Evolutionary conservation across 108 stramenopile species (phyloP), one percentile per base, ranked within the genome.

Genomic region (Nitzschia palea): DNA sequence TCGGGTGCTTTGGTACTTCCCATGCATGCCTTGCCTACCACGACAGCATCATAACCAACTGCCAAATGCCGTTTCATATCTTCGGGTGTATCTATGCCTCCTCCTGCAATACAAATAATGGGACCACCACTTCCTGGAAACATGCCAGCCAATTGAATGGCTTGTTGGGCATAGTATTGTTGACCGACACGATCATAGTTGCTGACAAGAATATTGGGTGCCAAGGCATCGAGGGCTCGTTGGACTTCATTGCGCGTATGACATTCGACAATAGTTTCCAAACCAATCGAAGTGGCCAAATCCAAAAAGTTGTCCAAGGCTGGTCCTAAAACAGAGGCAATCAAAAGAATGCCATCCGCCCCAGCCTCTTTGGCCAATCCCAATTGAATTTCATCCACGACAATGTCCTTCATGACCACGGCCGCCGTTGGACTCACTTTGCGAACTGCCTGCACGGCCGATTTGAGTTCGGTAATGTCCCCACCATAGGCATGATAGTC

Each of bases 391-490:
- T 95, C 94, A 62, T 95, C 94, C 48, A 95, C 90, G 25, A 95
- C 89, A 72, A 95, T 90, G 62, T 95, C 94, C 62, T 95, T 95
- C 90, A 95, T 90, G 26, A 95, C 88, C 10, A 95, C 90, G 2
- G 94, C 90, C 25, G 89, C 94, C 10, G 82, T 73, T 32, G 86
- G 69, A 52, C 74, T 78, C 5, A 83, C 81, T 25, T 60, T 62
- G 17, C 86, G 73, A 3, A 95, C 94, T 17, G 88, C 87, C 20
- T 62, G 42, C 4, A 95, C 86, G 0, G 94, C 86, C 4, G 84
- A 80, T 65, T 80, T 80, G 28, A 95, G 65, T 78, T 95, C 94
- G 5, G 76, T 54, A 40, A 91, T 48, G 61, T 95, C 94, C 9
- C 94, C 94, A 2, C 94, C 94, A 50, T 95, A 95, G 1, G 87